Percentiles rank a stretch among this genome's conserved stretches.
Conservation (phyloP, 2,329 filamentous ascomycete species). For the Trichoderma afroharzianum region DNA sequence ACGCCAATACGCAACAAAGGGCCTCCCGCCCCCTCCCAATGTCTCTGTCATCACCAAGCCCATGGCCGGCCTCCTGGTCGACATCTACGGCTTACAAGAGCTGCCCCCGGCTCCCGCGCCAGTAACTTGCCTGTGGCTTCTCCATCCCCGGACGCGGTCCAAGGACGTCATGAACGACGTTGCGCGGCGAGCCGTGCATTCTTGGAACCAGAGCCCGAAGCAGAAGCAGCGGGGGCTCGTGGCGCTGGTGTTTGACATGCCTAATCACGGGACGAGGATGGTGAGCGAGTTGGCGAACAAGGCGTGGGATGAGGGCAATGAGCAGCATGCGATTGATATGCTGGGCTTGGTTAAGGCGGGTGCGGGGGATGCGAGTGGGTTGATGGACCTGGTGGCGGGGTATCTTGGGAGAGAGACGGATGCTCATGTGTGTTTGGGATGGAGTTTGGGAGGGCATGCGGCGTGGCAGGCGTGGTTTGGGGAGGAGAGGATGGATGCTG, state of each 20-base stretch:
- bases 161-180: constrained; percentile 73
- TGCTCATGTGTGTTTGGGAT: constrained; percentile 72
- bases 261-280: constrained; percentile 79
- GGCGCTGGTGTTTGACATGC: constrained; percentile 83
- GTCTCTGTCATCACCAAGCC: constrained; percentile 65
- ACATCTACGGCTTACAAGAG: constrained; percentile 78
- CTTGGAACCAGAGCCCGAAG: constrained; percentile 54
- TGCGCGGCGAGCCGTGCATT: constrained; percentile 63
- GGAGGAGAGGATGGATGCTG: constrained; percentile 75
- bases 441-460: constrained; percentile 83
- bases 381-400: constrained; percentile 75
- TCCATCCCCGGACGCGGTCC: constrained; percentile 72
- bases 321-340: constrained; percentile 87
- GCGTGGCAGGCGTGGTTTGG: constrained; percentile 79
- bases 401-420: constrained; percentile 57
- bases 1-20: constrained; percentile 30
- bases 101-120: constrained; percentile 50
- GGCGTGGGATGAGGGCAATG: constrained; percentile 76
- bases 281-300: constrained; percentile 67
- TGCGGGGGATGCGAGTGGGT: constrained; percentile 66
- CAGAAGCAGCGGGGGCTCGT: constrained; percentile 57
- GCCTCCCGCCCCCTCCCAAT: constrained; percentile 38
- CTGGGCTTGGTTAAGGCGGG: constrained; percentile 72
- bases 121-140: constrained; percentile 83
- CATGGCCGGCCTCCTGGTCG: constrained; percentile 74